phyloP scores from a whole-genome alignment of 2,329 filamentous ascomycete genomes.

The Xylaria sp. region DNA sequence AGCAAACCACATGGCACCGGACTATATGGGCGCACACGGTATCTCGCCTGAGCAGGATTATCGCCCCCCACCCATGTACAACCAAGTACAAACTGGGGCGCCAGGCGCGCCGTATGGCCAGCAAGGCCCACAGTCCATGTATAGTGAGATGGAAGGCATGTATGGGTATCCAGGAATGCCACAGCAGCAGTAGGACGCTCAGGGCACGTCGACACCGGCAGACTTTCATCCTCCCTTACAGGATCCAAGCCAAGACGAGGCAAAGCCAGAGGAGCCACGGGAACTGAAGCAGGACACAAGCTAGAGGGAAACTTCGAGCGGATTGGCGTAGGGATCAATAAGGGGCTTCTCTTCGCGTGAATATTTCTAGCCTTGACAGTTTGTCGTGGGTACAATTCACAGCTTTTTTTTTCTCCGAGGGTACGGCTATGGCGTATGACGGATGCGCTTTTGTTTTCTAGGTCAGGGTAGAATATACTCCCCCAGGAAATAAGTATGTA shows the following conservation, averaged over 20 bases:
- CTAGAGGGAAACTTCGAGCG: not conserved
- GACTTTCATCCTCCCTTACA: constrained; percentile 27
- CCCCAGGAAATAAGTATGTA: constrained; percentile 31
- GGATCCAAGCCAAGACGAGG: constrained; percentile 18
- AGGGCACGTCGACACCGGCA: constrained; percentile 32
- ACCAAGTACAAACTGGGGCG: constrained; percentile 77
- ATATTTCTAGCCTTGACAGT: constrained; percentile 13
- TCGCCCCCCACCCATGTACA: constrained; percentile 84
- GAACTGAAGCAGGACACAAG: constrained; percentile 11
- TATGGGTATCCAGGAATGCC: constrained; percentile 86
- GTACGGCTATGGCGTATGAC: constrained; percentile 39
- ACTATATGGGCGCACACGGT: constrained; percentile 73
- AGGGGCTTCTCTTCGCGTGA: constrained; percentile 16
- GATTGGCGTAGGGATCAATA: not conserved
- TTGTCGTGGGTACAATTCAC: constrained; percentile 30
- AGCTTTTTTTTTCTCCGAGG: constrained; percentile 21
- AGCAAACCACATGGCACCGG: constrained; percentile 70
- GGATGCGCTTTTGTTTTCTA: constrained; percentile 26
- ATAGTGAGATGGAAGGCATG: constrained; percentile 83
- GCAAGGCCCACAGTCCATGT: constrained; percentile 80
- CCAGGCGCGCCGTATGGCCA: constrained; percentile 80
- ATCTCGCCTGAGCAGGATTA: constrained; percentile 81
- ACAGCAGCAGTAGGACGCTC: constrained; percentile 69
- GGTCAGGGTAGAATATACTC: constrained; percentile 32
- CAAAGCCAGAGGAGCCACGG: constrained; percentile 5